phyloP scores from a whole-genome alignment of 1,284 basidiomycete genomes.

The Stereum hirsutum region DNA sequence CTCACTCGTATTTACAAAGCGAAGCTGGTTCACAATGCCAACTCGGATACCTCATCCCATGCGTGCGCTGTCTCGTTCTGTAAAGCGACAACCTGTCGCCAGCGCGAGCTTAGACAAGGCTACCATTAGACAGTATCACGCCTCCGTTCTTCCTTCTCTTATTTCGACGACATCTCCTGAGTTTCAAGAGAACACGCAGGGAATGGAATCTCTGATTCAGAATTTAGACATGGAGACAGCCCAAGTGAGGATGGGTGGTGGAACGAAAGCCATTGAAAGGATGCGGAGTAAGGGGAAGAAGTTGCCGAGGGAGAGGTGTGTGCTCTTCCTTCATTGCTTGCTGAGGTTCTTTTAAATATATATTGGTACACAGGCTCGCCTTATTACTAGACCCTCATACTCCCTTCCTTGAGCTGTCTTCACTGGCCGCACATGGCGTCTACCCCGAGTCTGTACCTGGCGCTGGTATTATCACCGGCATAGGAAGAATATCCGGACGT shows the following conservation, averaged over 20 bases:
- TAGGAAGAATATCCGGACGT: constrained; percentile 71
- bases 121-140: constrained; percentile 49
- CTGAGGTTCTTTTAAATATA: no score
- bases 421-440: constrained; percentile 82
- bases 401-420: constrained; percentile 86
- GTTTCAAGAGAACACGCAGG: constrained; percentile 52
- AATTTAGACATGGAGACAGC: constrained; percentile 54
- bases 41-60: no score
- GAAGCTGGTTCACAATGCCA: no score
- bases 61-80: not conserved
- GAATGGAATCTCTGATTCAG: constrained; percentile 60
- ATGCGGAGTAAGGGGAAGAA: constrained; percentile 79
- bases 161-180: constrained; percentile 63
- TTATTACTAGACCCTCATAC: constrained; percentile 78
- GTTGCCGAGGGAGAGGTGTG: constrained; percentile 77
- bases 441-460: constrained; percentile 81
- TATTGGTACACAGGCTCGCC: constrained; percentile 44
- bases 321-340: not conserved
- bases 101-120: not conserved
- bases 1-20: no score
- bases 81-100: not conserved
- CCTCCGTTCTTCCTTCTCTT: constrained; percentile 62
- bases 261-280: constrained; percentile 64
- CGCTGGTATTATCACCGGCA: constrained; percentile 88
- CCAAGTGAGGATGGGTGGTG: constrained; percentile 51